Conservation (phyloP, 768 basidiomycete species). For the Suillus weaverae region DNA sequence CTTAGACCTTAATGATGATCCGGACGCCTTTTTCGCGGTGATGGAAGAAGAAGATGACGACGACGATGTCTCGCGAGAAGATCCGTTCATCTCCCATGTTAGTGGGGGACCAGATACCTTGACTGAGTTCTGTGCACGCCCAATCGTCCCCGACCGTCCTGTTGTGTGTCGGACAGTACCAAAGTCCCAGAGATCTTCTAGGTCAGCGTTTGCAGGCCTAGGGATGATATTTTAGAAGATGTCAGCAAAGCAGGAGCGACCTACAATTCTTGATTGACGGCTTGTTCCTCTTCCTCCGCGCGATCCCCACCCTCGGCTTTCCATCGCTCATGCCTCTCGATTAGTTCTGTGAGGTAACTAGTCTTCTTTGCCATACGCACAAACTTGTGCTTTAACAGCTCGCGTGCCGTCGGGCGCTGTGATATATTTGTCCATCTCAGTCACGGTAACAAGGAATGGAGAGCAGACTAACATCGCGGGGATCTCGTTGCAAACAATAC, state of each 20-base stretch:
- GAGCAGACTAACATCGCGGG: conserved; percentile 67
- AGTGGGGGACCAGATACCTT: conserved; percentile 65
- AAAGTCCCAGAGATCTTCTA: conserved; percentile 95
- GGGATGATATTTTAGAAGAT: conserved; percentile 10
- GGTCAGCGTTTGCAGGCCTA: conserved; percentile 57
- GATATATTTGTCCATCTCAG: conserved; percentile 20
- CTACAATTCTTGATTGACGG: conserved; percentile 62
- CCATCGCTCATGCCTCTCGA: conserved; percentile 94
- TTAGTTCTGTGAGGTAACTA: conserved; percentile 90
- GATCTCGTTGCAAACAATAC: conserved; percentile 91
- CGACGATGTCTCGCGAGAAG: conserved; percentile 35
- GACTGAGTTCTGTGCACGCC: conserved; percentile 57
- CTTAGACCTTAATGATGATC: conserved; percentile 50
- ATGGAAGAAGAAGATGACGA: conserved; percentile 39
- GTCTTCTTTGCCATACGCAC: conserved; percentile 94
- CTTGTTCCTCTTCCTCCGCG: conserved; percentile 68
- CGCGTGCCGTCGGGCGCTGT: conserved; percentile 91
- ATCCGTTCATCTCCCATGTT: conserved; percentile 79
- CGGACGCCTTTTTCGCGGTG: conserved; percentile 29
- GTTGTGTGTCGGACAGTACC: conserved; percentile 88
- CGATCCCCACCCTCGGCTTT: conserved; percentile 84
- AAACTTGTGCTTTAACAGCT: conserved; percentile 95
- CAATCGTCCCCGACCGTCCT: conserved; percentile 58
- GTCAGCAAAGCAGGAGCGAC: conserved; percentile 25
- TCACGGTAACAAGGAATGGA: conserved; percentile 1